These are phyloP conservation scores for Penicillium decumbens DNA, from an alignment of 2,329 filamentous ascomycete genomes.

Conservation along the genomic window DNA sequence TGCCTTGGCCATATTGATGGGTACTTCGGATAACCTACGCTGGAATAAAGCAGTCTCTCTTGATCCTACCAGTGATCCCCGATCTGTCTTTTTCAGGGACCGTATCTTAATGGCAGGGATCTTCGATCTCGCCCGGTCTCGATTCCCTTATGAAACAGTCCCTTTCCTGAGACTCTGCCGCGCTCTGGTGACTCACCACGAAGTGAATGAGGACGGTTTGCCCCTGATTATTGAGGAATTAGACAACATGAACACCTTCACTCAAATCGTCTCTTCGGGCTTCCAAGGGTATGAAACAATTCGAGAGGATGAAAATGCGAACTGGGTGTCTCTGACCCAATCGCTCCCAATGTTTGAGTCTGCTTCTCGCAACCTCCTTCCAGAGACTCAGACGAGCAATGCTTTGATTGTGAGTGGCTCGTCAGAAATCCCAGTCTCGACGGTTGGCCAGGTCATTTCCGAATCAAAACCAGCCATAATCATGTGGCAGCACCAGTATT, in stretches of 20 bases:
- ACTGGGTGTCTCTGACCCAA: slow-evolving; percentile 63
- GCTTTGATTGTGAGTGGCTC: slow-evolving; percentile 34
- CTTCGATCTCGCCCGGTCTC: slow-evolving; percentile 64
- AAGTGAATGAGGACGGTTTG: slow-evolving; percentile 46
- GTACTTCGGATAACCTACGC: slow-evolving; percentile 24
- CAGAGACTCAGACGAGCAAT: slow-evolving; percentile 24
- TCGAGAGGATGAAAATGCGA: slow-evolving; percentile 80
- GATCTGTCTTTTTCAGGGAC: slow-evolving; percentile 55
- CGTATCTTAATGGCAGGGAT: slow-evolving; percentile 53
- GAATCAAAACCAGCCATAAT: slow-evolving; percentile 72
- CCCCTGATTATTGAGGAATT: slow-evolving; percentile 59
- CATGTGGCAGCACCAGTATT: slow-evolving; percentile 71
- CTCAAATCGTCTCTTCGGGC: slow-evolving; percentile 65
- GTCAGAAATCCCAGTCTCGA: slow-evolving; percentile 37
- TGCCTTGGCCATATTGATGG: slow-evolving; percentile 60
- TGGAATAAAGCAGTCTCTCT: slow-evolving; percentile 17
- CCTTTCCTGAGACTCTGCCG: slow-evolving; percentile 72
- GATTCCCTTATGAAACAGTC: slow-evolving; percentile 80
- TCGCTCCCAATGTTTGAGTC: slow-evolving; percentile 50
- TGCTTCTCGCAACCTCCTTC: slow-evolving; percentile 22
- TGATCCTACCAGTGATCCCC: slow-evolving; percentile 34
- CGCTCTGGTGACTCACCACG: slow-evolving; percentile 52
- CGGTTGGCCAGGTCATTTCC: slow-evolving; percentile 61
- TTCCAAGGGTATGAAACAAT: slow-evolving; percentile 74
- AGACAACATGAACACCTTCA: slow-evolving; percentile 66